Conservation (phyloP, 768 basidiomycete genomes). For the Collybiopsis confluens region DNA sequence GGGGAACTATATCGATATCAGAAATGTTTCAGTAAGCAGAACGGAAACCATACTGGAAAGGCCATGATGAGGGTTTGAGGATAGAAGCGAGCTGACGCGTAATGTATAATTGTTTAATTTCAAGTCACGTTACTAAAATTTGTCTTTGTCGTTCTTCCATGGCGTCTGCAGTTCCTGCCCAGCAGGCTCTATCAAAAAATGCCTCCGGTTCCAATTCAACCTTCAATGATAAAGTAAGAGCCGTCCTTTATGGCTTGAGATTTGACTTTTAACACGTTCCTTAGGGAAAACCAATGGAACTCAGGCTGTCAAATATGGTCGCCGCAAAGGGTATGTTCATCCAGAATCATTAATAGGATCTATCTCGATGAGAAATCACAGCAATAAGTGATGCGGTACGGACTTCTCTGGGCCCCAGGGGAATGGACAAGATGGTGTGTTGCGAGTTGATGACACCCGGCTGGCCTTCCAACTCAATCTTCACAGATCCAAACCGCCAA, state of each 20-base stretch:
- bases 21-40: neutral
- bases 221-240: conserved; percentile 79
- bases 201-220: conserved; percentile 64
- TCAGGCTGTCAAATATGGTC: conserved; percentile 94
- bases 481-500: conserved; percentile 89
- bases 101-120: conserved; percentile 12
- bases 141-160: conserved; percentile 19
- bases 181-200: conserved; percentile 39
- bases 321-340: conserved; percentile 82
- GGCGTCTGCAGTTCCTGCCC: conserved; percentile 28
- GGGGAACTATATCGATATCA: conserved; percentile 15
- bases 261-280: conserved; percentile 23
- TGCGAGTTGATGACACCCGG: neutral
- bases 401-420: conserved; percentile 92
- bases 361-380: conserved; percentile 27
- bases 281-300: conserved; percentile 97
- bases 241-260: conserved; percentile 3
- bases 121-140: conserved; percentile 14
- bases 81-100: conserved; percentile 27
- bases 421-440: conserved; percentile 99
- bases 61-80: conserved; percentile 1
- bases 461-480: conserved; percentile 7
- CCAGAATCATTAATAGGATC: conserved; percentile 7
- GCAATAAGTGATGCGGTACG: conserved; percentile 97
- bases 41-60: conserved; percentile 3